Evolutionary conservation across 1,284 basidiomycete species (phyloP).

Genomic region (Cryptococcus floricola): DNA sequence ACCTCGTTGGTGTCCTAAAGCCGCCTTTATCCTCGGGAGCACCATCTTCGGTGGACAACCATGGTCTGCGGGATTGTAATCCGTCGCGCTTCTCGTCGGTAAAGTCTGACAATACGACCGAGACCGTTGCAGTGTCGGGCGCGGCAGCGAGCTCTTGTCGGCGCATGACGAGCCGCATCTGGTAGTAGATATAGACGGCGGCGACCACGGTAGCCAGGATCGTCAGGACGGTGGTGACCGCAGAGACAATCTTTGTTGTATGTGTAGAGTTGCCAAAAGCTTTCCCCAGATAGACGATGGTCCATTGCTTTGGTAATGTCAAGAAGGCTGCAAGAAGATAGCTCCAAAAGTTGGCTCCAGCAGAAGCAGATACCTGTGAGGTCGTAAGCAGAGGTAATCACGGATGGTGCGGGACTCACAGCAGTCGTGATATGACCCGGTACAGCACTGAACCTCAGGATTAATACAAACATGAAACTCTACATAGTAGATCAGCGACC

Average conservation of each 20-base stretch:
- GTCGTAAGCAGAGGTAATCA: background rate
- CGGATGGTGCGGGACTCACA: constrained; percentile 5
- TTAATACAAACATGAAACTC: constrained; percentile 44
- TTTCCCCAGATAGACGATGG: constrained; percentile 43
- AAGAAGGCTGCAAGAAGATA: constrained; percentile 43
- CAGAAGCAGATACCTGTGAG: constrained; percentile 32
- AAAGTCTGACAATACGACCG: constrained; percentile 15
- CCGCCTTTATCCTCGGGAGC: background rate
- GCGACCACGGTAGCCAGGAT: constrained; percentile 41
- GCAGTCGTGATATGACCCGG: constrained; percentile 46
- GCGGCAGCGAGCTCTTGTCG: constrained; percentile 8
- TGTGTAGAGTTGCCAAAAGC: constrained; percentile 33
- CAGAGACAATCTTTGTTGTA: constrained; percentile 39
- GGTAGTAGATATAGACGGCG: constrained; percentile 46
- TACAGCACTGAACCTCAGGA: constrained; percentile 44
- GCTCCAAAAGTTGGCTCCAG: constrained; percentile 40
- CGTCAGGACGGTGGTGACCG: constrained; percentile 28
- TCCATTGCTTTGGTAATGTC: constrained; percentile 46
- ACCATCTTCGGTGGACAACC: constrained; percentile 9
- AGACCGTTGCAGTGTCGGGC: constrained; percentile 1
- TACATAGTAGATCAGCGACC: constrained; percentile 1
- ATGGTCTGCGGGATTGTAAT: constrained; percentile 12
- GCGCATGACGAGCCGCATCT: constrained; percentile 43
- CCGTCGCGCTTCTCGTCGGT: constrained; percentile 13
- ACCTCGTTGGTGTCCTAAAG: constrained; percentile 15